Base-by-base conservation (phyloP, 73 alveolate species). In the Urostyla sp. region DNA sequence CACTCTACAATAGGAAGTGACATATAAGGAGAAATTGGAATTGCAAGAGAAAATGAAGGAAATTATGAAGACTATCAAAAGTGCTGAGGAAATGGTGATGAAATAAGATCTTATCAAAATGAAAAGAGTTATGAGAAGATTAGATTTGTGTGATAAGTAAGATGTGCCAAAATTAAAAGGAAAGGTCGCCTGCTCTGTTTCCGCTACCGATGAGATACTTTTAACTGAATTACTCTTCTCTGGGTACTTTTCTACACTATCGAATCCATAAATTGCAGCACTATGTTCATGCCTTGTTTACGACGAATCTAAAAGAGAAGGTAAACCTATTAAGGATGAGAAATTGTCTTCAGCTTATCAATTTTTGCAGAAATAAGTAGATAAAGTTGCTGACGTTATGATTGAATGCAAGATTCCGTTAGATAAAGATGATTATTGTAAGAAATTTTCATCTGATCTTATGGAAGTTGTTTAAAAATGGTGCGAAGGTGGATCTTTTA, bases 61-160 rank as follows among this genome's bases (percentile, higher is more conserved):
- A 58, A 26, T 91, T 56, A 85, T 73, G 26, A 74, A 80, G 45
- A 80, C 80, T 57, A 80, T 90, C 45, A 57, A 72, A 58, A 78
- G 84, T 54, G 66, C 94, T 46, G 78, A 90, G 54, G 84, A 86
- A 75, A 85, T 95, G 98, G 99, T 98, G 21, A 86, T 96, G 84
- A 86, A 89, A 77, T 98, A 94, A 31, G 99, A 98, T 78, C 94
- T 98, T 48, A 95, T 89, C 21, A 90, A 95, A 51, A 98, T 98
- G 99, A 94, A 97, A 80, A 92, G 99, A 77, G 99, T 98, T 34
- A 74, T 98, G 88, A 79, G 98, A 63, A 94, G 99, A 85, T 87
- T 98, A 60, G 98, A 96, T 57, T 90, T 91, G 87, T 61, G 90
- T 67, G 96, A 92, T 69, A 88, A 90, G 57, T 95, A 96, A 51